Conservation (phyloP, 129 eudicot genomes). For the Dittrichia graveolens region DNA sequence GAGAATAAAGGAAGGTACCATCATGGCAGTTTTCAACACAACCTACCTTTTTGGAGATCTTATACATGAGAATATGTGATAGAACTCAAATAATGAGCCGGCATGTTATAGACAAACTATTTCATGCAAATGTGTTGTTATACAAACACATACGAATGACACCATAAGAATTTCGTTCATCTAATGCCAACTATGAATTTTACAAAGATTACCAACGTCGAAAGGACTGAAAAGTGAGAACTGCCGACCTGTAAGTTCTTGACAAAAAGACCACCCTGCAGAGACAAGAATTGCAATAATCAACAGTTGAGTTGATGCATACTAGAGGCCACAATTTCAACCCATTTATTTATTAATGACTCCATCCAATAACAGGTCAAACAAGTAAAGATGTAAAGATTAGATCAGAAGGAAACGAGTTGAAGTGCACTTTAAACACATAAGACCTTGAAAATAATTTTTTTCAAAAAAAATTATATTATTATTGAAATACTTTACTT, state of each 20-base stretch:
- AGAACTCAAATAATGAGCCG: no score
- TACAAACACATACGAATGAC: background rate
- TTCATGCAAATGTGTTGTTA: no score
- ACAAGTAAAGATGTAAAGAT: no score
- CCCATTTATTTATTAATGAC: background rate
- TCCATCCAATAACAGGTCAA: background rate
- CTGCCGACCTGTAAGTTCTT: constrained; percentile 8
- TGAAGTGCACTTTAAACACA: background rate
- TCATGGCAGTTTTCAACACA: no score
- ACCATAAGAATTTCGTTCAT: background rate
- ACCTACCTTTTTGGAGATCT: no score
- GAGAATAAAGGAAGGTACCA: no score
- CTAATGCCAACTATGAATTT: background rate
- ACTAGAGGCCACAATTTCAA: background rate
- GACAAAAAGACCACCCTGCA: constrained; percentile 14
- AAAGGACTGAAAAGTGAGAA: background rate
- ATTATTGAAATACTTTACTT: background rate
- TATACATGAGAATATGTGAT: no score
- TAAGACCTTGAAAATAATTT: no score
- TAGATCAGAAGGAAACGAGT: background rate
- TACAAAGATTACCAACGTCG: background rate
- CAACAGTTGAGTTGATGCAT: background rate
- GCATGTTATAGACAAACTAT: no score
- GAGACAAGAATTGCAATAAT: background rate
- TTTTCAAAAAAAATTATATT: background rate